Evolutionary conservation across 202 grass and related monocot genomes (phyloP).

Genomic region (Saccharum hybrid): DNA sequence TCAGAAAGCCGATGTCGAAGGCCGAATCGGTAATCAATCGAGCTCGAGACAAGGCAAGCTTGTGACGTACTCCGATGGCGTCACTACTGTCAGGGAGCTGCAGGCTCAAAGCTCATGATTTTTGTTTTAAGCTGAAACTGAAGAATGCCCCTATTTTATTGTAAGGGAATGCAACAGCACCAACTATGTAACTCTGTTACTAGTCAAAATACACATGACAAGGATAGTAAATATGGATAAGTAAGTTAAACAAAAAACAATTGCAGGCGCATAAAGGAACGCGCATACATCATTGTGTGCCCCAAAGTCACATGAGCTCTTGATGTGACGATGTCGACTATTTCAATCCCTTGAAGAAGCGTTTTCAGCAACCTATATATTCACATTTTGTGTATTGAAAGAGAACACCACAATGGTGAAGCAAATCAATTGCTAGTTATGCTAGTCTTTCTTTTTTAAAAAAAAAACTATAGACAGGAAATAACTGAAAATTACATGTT

Average conservation of each 20-base stretch:
- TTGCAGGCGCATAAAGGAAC: not conserved
- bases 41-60: not conserved
- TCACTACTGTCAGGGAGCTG: not conserved
- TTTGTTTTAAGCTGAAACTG: not conserved
- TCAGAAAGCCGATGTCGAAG: not conserved
- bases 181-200: too few relatives aligned
- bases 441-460: not conserved
- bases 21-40: not conserved
- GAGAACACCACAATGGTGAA: not conserved
- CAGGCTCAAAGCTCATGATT: not conserved
- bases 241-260: not conserved
- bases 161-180: not conserved
- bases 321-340: not conserved
- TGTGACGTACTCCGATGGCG: not conserved
- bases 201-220: too few relatives aligned
- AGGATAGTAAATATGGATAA: not conserved
- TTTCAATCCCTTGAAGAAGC: too few relatives aligned
- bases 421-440: constrained; percentile 4
- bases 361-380: not conserved
- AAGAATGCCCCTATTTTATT: not conserved
- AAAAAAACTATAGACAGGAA: not conserved
- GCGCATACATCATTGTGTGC: not conserved
- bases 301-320: not conserved
- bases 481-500: constrained; percentile 20
- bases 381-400: constrained; percentile 16